Evolutionary conservation across 495 filamentous ascomycete genomes (phyloP), one percentile per base, ranked within the genome.

Genomic region (Xylaria longipes): DNA sequence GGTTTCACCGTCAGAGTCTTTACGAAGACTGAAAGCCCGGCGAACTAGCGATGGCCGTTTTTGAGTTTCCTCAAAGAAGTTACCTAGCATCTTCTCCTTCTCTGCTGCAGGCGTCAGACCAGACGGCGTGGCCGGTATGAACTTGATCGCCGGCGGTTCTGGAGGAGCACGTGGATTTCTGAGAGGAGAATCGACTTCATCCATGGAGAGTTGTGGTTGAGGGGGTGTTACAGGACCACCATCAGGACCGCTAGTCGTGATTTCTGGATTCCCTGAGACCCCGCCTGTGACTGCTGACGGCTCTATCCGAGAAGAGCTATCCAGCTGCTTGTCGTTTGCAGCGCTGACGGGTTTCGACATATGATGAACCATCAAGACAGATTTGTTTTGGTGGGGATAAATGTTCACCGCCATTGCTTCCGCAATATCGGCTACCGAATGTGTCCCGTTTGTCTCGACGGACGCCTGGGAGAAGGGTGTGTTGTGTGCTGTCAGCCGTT

Each of bases 351-450:
- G 48, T 73, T 80, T 80, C 71, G 79, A 80, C 85, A 84, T 88
- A 73, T 94, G 91, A 50, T 97, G 88, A 50, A 97, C 90, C 68
- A 97, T 81, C 57, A 96, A 81, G 14, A 94, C 84, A 3, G 93
- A 95, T 70, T 90, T 89, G 72, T 97, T 97, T 77, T 94, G 93
- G 78, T 97, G 94, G 3, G 93, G 90, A 76, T 91, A 96, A 43
- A 97, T 91, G 70, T 89, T 91, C 57, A 97, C 89, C 22, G 92
- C 92, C 71, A 90, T 90, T 15, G 94, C 94, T 81, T 97, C 93
- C 57, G 89, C 89, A 54, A 92, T 85, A 74, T 91, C 90, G 12
- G 85, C 84, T 60, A 64, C 72, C 25, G 77, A 79, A 60, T 84
- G 82, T 11, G 86, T 86, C 54, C 77, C 85, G 68, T 82, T 84